Evolutionary conservation across 768 basidiomycete genomes (phyloP).

Genomic region (Phanerochaete carnosa): DNA sequence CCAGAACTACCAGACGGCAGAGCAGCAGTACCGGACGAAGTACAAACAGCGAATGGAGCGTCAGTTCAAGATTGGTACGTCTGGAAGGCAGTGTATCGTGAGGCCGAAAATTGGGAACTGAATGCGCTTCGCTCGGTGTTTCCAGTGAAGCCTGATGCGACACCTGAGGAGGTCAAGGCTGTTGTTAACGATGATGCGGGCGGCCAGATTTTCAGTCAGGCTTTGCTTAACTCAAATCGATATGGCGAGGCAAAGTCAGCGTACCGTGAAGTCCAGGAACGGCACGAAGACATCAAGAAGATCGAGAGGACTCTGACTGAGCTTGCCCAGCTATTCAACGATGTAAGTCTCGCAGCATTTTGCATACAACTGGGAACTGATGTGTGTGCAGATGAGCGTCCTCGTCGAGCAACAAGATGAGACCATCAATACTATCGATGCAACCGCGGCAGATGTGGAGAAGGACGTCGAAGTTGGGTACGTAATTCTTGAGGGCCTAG

Average conservation of each 20-base stretch:
- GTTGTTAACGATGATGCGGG: constrained; percentile 63
- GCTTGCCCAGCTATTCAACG: constrained; percentile 93
- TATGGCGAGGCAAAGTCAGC: constrained; percentile 87
- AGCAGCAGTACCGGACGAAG: constrained; percentile 64
- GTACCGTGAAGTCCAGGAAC: constrained; percentile 95
- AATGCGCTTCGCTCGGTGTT: neutral
- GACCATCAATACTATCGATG: constrained; percentile 77
- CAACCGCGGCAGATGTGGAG: constrained; percentile 68
- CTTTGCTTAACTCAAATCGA: constrained; percentile 86
- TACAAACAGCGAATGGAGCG: constrained; percentile 67
- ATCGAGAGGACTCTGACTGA: constrained; percentile 93
- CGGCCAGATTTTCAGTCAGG: constrained; percentile 77
- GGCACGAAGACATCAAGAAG: constrained; percentile 93
- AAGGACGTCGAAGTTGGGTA: constrained; percentile 87
- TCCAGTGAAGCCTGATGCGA: constrained; percentile 83
- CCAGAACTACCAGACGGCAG: constrained; percentile 74
- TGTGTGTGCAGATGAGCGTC: constrained; percentile 73
- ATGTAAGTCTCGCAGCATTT: constrained; percentile 47
- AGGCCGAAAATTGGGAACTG: neutral
- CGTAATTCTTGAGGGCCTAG: constrained; percentile 17
- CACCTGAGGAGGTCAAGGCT: constrained; percentile 70
- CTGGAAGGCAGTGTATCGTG: neutral
- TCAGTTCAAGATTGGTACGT: constrained; percentile 72
- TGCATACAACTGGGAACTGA: neutral
- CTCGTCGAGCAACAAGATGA: constrained; percentile 95